phyloP scores from a whole-genome alignment of 148 eudicot genomes.

The Dysphania ambrosioides region DNA sequence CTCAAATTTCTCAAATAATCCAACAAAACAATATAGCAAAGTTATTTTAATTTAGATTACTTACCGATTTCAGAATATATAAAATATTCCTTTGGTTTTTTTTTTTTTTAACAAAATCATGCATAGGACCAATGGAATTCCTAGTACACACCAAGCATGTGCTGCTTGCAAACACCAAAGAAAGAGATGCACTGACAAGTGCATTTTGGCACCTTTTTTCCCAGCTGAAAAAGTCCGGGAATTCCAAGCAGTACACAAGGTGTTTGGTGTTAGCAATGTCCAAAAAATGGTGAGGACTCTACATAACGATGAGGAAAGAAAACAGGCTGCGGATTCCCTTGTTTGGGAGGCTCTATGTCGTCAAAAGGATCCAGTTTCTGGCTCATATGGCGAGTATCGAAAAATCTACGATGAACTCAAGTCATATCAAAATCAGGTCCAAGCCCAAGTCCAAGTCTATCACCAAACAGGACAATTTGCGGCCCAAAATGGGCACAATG shows the following conservation, averaged over 20 bases:
- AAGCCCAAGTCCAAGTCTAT: constrained; percentile 25
- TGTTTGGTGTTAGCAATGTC: constrained; percentile 86
- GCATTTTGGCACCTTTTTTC: constrained; percentile 71
- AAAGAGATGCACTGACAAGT: constrained; percentile 78
- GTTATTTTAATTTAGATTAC: not conserved
- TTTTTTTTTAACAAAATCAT: constrained; percentile 19
- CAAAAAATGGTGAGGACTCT: constrained; percentile 53
- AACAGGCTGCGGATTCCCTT: constrained; percentile 59
- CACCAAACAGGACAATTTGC: constrained; percentile 19
- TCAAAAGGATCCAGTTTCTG: constrained; percentile 63
- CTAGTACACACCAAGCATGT: constrained; percentile 59
- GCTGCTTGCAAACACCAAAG: constrained; percentile 97
- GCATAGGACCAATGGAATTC: constrained; percentile 39
- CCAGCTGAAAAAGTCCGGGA: constrained; percentile 59
- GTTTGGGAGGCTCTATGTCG: constrained; percentile 83
- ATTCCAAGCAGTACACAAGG: constrained; percentile 76
- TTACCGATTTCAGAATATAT: not conserved
- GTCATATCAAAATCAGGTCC: constrained; percentile 38
- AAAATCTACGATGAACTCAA: constrained; percentile 59
- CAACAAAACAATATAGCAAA: constrained; percentile 8
- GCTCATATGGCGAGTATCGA: constrained; percentile 67
- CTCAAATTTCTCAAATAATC: not conserved
- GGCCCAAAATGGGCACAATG: constrained; percentile 31
- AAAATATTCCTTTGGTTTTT: not conserved
- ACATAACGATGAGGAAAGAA: constrained; percentile 48